Conservation (phyloP, 1,284 basidiomycete species). For the Cutaneotrichosporon spelunceum region DNA sequence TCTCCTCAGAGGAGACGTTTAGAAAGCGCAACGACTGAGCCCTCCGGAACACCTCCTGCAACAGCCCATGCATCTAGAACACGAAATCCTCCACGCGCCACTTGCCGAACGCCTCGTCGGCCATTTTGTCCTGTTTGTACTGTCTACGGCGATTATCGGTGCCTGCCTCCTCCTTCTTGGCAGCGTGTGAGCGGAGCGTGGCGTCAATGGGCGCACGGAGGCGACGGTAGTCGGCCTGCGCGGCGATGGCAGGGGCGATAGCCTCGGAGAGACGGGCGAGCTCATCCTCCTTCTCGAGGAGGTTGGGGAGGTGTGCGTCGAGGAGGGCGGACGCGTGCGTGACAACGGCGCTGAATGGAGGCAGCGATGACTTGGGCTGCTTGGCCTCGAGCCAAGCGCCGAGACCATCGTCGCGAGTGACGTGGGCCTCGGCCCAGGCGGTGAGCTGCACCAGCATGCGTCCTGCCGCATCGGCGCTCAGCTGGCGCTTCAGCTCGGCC, state of each 20-base stretch:
- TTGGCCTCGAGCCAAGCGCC: constrained; percentile 32
- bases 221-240: constrained; percentile 42
- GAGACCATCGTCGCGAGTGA: constrained; percentile 30
- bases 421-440: constrained; percentile 37
- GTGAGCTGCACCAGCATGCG: constrained; percentile 32
- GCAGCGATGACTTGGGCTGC: constrained; percentile 13
- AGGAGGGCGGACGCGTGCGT: constrained; percentile 43
- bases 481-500: constrained; percentile 31
- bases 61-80: constrained; percentile 27
- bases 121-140: constrained; percentile 15
- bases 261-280: constrained; percentile 34
- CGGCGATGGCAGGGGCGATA: constrained; percentile 37
- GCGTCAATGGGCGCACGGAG: constrained; percentile 47
- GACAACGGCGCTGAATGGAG: constrained; percentile 24
- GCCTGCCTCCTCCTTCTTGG: constrained; percentile 23
- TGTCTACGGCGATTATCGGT: constrained; percentile 3
- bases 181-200: constrained; percentile 34
- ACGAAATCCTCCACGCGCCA: constrained; percentile 48
- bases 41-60: not conserved
- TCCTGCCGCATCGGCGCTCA: constrained; percentile 39
- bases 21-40: no score
- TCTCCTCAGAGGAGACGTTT: no score
- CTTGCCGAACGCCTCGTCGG: constrained; percentile 43
- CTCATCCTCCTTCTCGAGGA: constrained; percentile 33
- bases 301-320: constrained; percentile 47